Base-by-base conservation (phyloP, 2,329 filamentous ascomycete genomes). In the Plenodomus tracheiphilus region DNA sequence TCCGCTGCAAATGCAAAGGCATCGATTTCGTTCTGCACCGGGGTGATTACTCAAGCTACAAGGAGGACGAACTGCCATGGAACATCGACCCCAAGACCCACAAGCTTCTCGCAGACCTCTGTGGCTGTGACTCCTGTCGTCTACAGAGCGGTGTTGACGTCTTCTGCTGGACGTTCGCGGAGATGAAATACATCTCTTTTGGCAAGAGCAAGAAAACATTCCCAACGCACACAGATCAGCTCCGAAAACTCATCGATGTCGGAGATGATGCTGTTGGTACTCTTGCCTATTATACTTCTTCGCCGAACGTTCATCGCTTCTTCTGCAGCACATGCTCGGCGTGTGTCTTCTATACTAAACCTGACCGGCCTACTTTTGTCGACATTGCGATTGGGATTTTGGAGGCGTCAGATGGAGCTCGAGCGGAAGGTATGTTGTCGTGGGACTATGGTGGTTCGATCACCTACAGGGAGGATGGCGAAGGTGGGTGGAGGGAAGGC, bases 311-410 rank as follows among this genome's bases (percentile, higher is more conserved):
- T 0, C 71, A 78, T 46, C 65, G 79, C 1, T 81, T 79, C 49
- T 81, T 77, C 50, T 82, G 79, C 61, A 71, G 71, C 0, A 66
- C 53, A 1, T 82, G 79, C 62, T 78, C 77, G 0, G 78, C 79
- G 0, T 64, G 56, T 10, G 67, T 80, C 0, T 80, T 81, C 46
- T 81, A 78, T 47, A 70, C 74, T 0, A 59, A 59, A 0, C 73
- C 77, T 15, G 60, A 69, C 3, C 63, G 75, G 2, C 67, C 73
- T 0, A 65, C 74, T 0, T 51, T 76, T 7, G 62, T 80, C 1
- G 75, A 80, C 38, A 46, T 82, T 1, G 74, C 77, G 0, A 53
- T 79, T 2, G 79, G 78, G 0, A 47, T 81, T 3, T 43, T 82
- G 2, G 64, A 75, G n/a, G 63, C 75, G 0, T 68, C 71, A 0